Base-by-base conservation (phyloP, 352 stramenopile genomes). In the Poterioochromonas sp. region DNA sequence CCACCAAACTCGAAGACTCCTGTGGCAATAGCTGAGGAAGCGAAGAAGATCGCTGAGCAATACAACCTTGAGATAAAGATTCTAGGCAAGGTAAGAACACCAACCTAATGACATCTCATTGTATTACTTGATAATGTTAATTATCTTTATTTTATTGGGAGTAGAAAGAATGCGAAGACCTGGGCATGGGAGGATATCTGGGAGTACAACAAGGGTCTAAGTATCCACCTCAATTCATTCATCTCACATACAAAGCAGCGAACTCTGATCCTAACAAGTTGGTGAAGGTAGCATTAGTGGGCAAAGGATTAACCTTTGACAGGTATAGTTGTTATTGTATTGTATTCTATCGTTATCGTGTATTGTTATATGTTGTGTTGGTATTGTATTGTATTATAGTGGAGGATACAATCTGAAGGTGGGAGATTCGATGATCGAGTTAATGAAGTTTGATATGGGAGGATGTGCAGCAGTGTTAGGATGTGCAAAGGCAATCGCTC, bases 381-480 rank as follows among this genome's bases (percentile, higher is more conserved):
- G 11, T 70, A 22, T 11, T 41, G 43, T 70, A 54, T 20, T 22
- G 11, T n/a, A n/a, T n/a, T n/a, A n/a, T 53, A 37, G 20, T 54
- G 35, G 39, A 20, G 63, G 40, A 44, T 63, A 47, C 18, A 63
- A 73, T n/a, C 40, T 49, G 0, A 91, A 92, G 80, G 89, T 85
- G 5, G 76, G 80, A 0, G 83, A 80, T 12, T 83, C 80, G 34
- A 92, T 92, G 87, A 94, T 94, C 84, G 88, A 93, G 80, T 80
- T 92, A 11, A 94, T 92, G 87, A 94, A 94, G 81, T 93, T 94
- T 79, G 89, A 94, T 80, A 93, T 90, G 83, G 89, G 89, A 44
- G 89, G 89, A 43, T 82, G 85, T 64, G 89, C 83, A 0, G 83
- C 82, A 41, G 83, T 81, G 32, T 80, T 93, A n/a, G 88, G 88